Base-by-base conservation (phyloP, 1,139 yeast genomes). In the Spathaspora sp. region DNA sequence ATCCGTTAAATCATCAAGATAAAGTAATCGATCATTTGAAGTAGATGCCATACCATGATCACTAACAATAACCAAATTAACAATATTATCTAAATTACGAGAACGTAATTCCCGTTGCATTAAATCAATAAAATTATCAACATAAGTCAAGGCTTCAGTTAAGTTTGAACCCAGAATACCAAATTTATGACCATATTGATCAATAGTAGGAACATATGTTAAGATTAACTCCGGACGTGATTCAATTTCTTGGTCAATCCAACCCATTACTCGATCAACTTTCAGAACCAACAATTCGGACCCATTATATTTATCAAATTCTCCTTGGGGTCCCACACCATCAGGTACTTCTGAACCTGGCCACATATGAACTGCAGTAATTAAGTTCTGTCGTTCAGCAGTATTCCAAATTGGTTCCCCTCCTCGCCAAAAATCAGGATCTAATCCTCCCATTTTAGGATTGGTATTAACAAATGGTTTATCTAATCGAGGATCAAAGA, bases 21-120 rank as follows among this genome's bases (percentile, higher is more conserved):
- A 82, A 1, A 88, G 67, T 7, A 86, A 60, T 46, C 96, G 68
- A 15, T 77, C 74, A 51, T 82, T 79, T 0, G 89, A 78, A 1
- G 95, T 86, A 2, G 96, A 95, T 0, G 96, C 86, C 96, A 90
- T 89, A 6, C 97, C 97, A 61, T 90, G 97, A 60, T 90, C 97
- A 44, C 96, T 88, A 1, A 90, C 86, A 42, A 91, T 69, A 0
- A 91, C 68, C 20, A 91, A 67, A 61, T 91, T 91, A 10, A 86
- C 88, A 41, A 89, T 74, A 34, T 81, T 74, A 1, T 76, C 67
- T 50, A 89, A 67, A 51, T 86, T 81, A 46, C 96, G 72, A 16
- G 60, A 55, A 1, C 61, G 54, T 17, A 91, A 57, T 13, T 80
- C 85, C 16, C 64, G 51, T 24, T 74, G 66, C 46, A 89, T 50